These are phyloP conservation scores for Phytophthora pinifolia DNA, from an alignment of 352 stramenopile genomes.

Conservation along the genomic window DNA sequence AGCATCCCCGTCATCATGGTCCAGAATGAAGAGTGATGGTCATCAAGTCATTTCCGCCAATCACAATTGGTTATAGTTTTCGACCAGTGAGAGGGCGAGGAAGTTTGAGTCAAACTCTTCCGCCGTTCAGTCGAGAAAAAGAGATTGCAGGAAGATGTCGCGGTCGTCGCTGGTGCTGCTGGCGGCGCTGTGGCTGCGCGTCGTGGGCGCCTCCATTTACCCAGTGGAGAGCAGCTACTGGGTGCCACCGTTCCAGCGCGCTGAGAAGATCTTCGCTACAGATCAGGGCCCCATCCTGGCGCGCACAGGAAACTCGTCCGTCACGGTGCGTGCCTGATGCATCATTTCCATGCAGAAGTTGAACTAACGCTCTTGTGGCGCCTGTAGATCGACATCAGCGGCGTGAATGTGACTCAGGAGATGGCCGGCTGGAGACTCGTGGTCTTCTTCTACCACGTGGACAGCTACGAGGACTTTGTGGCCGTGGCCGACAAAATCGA, in stretches of 20 bases:
- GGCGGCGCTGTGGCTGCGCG: constrained; percentile 12
- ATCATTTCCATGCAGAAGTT: background rate
- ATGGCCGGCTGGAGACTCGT: constrained; percentile 77
- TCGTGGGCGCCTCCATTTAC: constrained; percentile 60
- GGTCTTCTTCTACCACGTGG: constrained; percentile 84
- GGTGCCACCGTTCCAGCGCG: constrained; percentile 80
- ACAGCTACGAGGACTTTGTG: constrained; percentile 64
- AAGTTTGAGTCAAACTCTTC: background rate
- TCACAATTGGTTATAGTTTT: background rate
- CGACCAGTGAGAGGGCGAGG: no score
- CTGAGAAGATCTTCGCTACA: constrained; percentile 86
- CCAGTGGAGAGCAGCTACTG: constrained; percentile 66
- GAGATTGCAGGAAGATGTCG: constrained; percentile 14
- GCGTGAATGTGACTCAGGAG: constrained; percentile 65
- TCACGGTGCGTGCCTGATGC: constrained; percentile 42
- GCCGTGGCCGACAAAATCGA: constrained; percentile 69
- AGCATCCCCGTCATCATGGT: background rate
- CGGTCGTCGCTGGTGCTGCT: constrained; percentile 22
- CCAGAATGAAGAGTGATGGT: background rate
- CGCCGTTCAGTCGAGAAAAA: constrained; percentile 9
- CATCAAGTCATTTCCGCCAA: constrained; percentile 3
- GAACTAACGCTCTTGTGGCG: no score
- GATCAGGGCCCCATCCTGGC: constrained; percentile 70
- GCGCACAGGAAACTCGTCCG: constrained; percentile 56
- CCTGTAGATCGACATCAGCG: constrained; percentile 56